Percentiles rank a stretch among this genome's conserved stretches.
Evolutionary conservation across 2,329 filamentous ascomycete species (phyloP).

Genomic region (Trichoderma hamatum): DNA sequence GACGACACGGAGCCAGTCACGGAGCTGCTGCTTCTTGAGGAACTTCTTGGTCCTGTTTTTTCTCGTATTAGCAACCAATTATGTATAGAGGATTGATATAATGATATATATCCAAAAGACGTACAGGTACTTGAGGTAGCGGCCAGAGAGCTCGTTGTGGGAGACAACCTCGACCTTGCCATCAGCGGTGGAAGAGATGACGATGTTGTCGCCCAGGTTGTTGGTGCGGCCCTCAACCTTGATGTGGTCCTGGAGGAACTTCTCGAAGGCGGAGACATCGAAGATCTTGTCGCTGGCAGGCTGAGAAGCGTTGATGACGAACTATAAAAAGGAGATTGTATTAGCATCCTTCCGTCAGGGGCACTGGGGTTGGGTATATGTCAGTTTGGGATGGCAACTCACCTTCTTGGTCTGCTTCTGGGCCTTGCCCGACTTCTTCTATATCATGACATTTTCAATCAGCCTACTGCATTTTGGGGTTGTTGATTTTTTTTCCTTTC

Average conservation of each 20-base stretch:
- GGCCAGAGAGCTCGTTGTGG: conserved; percentile 96
- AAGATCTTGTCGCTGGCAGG: conserved; percentile 99
- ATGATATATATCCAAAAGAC: conserved; percentile 45
- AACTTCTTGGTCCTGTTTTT: conserved; percentile 93
- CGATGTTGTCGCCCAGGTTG: conserved; percentile 93
- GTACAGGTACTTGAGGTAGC: conserved; percentile 99
- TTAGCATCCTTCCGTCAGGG: conserved; percentile 18
- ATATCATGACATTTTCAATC: conserved; percentile 62
- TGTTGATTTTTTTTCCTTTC: conserved; percentile 22
- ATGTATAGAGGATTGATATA: neutral
- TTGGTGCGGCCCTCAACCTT: conserved; percentile 98
- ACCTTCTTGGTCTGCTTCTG: conserved; percentile 90
- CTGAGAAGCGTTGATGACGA: conserved; percentile 99
- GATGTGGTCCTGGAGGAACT: conserved; percentile 99
- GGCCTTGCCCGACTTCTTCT: conserved; percentile 69
- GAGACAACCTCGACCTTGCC: conserved; percentile 98
- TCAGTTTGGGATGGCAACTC: conserved; percentile 35
- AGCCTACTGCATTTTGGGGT: conserved; percentile 82
- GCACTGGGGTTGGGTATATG: too few relatives aligned
- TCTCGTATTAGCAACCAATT: neutral
- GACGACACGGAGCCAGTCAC: conserved; percentile 99
- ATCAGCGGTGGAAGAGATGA: conserved; percentile 88
- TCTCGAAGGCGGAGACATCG: conserved; percentile 97
- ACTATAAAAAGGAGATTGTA: conserved; percentile 56
- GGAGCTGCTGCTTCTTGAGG: conserved; percentile 99